Conservation (phyloP, 768 basidiomycete species). For the Kwoniella europaea region DNA sequence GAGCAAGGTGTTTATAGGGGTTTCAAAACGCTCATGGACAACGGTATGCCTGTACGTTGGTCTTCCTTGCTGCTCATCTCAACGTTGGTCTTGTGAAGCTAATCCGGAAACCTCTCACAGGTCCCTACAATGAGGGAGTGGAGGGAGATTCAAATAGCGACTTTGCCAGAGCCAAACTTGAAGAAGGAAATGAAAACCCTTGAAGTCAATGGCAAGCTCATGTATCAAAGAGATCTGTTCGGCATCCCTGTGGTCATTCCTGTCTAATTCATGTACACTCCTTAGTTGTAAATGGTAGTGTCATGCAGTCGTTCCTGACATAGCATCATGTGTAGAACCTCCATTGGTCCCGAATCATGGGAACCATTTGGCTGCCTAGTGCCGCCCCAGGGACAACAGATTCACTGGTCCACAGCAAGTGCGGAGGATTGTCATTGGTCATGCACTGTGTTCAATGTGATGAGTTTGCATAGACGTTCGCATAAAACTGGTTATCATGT, state of each 20-base stretch:
- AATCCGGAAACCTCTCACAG: background rate
- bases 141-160: slow-evolving; percentile 42
- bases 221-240: slow-evolving; percentile 10
- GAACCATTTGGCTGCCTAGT: background rate
- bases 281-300: background rate
- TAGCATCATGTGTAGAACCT: background rate
- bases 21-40: slow-evolving; percentile 35
- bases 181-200: slow-evolving; percentile 6
- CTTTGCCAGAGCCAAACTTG: slow-evolving; percentile 2
- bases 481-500: background rate
- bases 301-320: background rate
- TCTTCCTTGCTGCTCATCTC: slow-evolving; percentile 1
- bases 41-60: slow-evolving; percentile 29
- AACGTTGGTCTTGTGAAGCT: background rate
- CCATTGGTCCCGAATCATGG: background rate
- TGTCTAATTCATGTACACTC: background rate
- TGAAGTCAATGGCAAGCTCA: slow-evolving; percentile 3
- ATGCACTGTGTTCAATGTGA: background rate
- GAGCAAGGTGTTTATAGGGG: slow-evolving; percentile 42
- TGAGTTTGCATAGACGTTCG: background rate
- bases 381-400: background rate
- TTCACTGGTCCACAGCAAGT: background rate
- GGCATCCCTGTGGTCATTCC: slow-evolving; percentile 9
- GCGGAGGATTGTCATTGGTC: background rate
- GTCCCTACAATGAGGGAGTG: slow-evolving; percentile 42